phyloP scores from a whole-genome alignment of 2,329 filamentous ascomycete genomes.

The Monosporascus sp. region DNA sequence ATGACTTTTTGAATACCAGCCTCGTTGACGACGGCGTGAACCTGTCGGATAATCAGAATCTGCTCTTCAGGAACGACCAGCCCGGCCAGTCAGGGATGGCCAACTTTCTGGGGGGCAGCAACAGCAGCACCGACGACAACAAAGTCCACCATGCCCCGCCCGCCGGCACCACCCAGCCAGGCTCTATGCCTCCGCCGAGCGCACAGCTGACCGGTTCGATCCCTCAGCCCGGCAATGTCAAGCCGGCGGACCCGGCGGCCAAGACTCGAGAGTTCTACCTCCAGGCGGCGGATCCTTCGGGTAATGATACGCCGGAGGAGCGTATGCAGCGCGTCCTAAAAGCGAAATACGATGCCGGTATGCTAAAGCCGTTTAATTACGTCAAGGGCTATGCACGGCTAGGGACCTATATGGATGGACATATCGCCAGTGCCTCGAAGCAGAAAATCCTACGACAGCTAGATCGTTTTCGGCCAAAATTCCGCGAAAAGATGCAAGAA shows the following conservation, averaged over 20 bases:
- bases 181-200: conserved; percentile 45
- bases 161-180: conserved; percentile 30
- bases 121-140: conserved; percentile 5
- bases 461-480: conserved; percentile 90
- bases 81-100: conserved; percentile 41
- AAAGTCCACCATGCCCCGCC: conserved; percentile 21
- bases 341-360: conserved; percentile 92
- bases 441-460: conserved; percentile 89
- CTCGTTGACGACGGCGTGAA: conserved; percentile 77
- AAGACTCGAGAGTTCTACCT: conserved; percentile 88
- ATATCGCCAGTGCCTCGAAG: conserved; percentile 76
- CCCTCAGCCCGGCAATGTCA: conserved; percentile 54
- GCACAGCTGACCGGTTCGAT: conserved; percentile 49
- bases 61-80: conserved; percentile 34
- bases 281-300: conserved; percentile 90
- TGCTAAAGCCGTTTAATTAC: conserved; percentile 97
- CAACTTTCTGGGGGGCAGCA: conserved; percentile 36
- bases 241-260: conserved; percentile 64
- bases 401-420: conserved; percentile 84
- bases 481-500: conserved; percentile 87
- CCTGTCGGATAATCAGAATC: conserved; percentile 59
- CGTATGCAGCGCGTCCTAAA: conserved; percentile 91
- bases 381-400: conserved; percentile 91
- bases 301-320: conserved; percentile 79
- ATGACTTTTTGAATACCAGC: conserved; percentile 92